Evolutionary conservation across 2,329 filamentous ascomycete genomes (phyloP).

Genomic region (Delphinella strobiligena): DNA sequence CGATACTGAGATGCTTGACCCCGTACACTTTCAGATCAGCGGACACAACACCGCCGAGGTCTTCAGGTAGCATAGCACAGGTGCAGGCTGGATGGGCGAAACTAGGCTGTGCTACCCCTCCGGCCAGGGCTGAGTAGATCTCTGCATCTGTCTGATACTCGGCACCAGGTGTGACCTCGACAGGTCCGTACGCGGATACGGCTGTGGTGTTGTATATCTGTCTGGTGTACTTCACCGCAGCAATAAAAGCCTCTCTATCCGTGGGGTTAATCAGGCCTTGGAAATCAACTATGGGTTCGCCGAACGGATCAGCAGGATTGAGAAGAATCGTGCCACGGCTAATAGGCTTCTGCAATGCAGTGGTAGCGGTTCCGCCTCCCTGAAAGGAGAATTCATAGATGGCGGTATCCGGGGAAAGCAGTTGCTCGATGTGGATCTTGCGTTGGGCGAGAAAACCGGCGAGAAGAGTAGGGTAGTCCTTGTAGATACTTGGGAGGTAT

Average conservation of each 20-base stretch:
- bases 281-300: constrained; percentile 26
- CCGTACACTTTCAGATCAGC: constrained; percentile 22
- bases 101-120: constrained; percentile 12
- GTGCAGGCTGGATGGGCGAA: constrained; percentile 22
- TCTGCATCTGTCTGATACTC: constrained; percentile 12
- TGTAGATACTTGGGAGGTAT: constrained; percentile 10
- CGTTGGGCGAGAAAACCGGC: constrained; percentile 37
- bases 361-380: constrained; percentile 14
- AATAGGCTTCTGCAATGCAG: constrained; percentile 24
- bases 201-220: constrained; percentile 20
- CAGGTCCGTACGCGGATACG: constrained; percentile 20
- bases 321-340: constrained; percentile 24
- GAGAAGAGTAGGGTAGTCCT: constrained; percentile 27
- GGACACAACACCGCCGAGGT: constrained; percentile 24
- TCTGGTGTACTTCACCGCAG: constrained; percentile 24
- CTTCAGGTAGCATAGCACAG: constrained; percentile 21
- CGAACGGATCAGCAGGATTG: constrained; percentile 16
- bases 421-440: constrained; percentile 34
- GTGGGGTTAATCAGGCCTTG: constrained; percentile 27
- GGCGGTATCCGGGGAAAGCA: constrained; percentile 26
- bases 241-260: constrained; percentile 23
- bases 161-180: constrained; percentile 19
- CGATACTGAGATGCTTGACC: constrained; percentile 21
- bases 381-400: constrained; percentile 35
- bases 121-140: constrained; percentile 11